Base-by-base conservation (phyloP, 257 asterid species). In the Salvia splendens region DNA sequence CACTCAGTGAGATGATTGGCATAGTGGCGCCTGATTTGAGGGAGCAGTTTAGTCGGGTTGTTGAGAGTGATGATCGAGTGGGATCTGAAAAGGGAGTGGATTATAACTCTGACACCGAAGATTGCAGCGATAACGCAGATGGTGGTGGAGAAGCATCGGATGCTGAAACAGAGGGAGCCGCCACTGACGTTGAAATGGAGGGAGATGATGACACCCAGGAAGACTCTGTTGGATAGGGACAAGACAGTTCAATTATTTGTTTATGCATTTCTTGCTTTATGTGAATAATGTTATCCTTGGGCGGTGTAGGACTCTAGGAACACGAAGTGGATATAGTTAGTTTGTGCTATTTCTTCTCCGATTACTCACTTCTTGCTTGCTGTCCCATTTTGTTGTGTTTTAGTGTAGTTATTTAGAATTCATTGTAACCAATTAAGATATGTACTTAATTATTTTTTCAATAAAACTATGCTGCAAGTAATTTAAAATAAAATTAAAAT, bases 1-100 rank as follows among this genome's bases (percentile, higher is more conserved):
- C 83, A 12, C 86, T 85, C 2, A 79, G 95, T 49, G 87, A 85
- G 74, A 85, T 89, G 95, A 89, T 83, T 53, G 88, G 97, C 35
- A 85, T 79, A 46, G 82, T 86, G 65, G 87, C 89, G 28, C 96
- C 95, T 5, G 85, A 92, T 81, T 48, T 81, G 68, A 86, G 72
- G 76, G 89, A 84, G 81, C 90, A 87, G 74, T 89, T 85, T 42
- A 78, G 86, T 61, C 64, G 82, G 8, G 86, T 85, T 53, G 85
- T 72, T 7, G 84, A 70, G n/a, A 80, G 82, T 52, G 78, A 73
- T 32, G 77, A 78, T 61, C 75, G 10, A 61, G 85, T 74, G 57
- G 85, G 78, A 24, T 71, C 84, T 10, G 87, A 78, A 59, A 70
- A 75, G 77, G 79, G 28, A 15, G 79, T 36, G 14, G 77, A 66